Evolutionary conservation across 2,329 filamentous ascomycete genomes (phyloP).

Genomic region (Sporothrix dimorphospora): DNA sequence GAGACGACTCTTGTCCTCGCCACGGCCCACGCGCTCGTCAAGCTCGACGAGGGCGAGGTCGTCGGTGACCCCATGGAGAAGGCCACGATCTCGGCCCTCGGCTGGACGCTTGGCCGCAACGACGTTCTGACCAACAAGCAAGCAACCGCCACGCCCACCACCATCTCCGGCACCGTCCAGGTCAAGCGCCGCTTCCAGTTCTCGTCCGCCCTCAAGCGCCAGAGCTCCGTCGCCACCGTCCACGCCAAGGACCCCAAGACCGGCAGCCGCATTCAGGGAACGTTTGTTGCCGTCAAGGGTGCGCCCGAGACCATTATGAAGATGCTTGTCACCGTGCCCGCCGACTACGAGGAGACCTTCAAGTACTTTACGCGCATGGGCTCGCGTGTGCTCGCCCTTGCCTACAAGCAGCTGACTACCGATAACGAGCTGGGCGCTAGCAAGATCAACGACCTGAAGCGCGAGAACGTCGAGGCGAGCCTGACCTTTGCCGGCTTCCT

Average conservation of each 20-base stretch:
- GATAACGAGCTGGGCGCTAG: conserved; percentile 80
- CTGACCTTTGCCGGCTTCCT: conserved; percentile 93
- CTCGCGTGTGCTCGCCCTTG: conserved; percentile 88
- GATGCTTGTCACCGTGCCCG: conserved; percentile 81
- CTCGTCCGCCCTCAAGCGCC: conserved; percentile 92
- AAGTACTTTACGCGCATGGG: conserved; percentile 98
- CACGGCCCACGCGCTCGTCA: conserved; percentile 92
- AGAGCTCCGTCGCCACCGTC: conserved; percentile 90
- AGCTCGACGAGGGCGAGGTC: conserved; percentile 93
- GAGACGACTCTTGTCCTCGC: conserved; percentile 92
- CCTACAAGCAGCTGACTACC: conserved; percentile 85
- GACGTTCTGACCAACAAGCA: conserved; percentile 77
- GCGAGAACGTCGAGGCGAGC: conserved; percentile 85
- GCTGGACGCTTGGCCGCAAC: conserved; percentile 90
- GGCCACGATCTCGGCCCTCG: conserved; percentile 84
- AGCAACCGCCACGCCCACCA: conserved; percentile 50
- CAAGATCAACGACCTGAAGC: conserved; percentile 90
- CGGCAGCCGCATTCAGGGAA: conserved; percentile 76
- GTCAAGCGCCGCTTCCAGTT: conserved; percentile 98
- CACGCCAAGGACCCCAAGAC: conserved; percentile 70
- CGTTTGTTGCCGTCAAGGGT: conserved; percentile 94
- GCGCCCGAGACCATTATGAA: conserved; percentile 95
- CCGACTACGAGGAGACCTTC: conserved; percentile 95
- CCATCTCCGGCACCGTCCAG: conserved; percentile 75
- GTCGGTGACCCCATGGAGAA: conserved; percentile 99